Base-by-base conservation (phyloP, 2,329 filamentous ascomycete genomes). In the Fusarium domesticum region DNA sequence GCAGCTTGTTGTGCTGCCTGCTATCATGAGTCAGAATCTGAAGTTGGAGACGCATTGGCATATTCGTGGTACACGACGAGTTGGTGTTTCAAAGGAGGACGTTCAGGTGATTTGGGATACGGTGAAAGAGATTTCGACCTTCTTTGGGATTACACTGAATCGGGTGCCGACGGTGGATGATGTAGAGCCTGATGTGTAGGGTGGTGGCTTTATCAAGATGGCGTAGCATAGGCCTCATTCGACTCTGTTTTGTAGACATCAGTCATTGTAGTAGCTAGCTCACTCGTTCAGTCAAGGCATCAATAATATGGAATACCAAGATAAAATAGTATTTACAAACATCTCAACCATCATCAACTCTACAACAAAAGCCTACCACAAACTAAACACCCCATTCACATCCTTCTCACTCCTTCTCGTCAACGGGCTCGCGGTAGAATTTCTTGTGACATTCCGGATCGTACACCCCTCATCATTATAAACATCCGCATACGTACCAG, bases 1-100 rank as follows among this genome's bases (percentile, higher is more conserved):
- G 1, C 73, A 81, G 53, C 61, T 81, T 7, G 71, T 78, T 1
- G 75, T 78, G 2, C 60, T 81, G 3, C 63, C 70, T 3, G 74
- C 71, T 1, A 81, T 83, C 43, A 77, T 81, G 74, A 76, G 75
- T 6, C 78, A 82, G 56, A 81, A 81, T 45, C 57, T 81, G 15
- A 63, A 62, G 0, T 62, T 66, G 1, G 73, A 79, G 58, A 76
- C 77, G 2, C 71, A 68, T 14, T 83, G 78, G 77, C 78, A 83
- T 61, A 66, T 64, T 6, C 57, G 61, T 3, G 57, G 57, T 0
- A 63, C 58, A 3, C 45, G 60, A 14, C 44, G 60, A 1, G 56
- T 63, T 10, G 61, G 62, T 0, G 60, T 64, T 15, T 56, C 56
- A 2, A 58, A 54, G 41, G 41, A 52, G 15, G 60, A 64, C 23